Evolutionary conservation across 2,329 filamentous ascomycete species (phyloP).

Genomic region (Colletotrichum lentis): DNA sequence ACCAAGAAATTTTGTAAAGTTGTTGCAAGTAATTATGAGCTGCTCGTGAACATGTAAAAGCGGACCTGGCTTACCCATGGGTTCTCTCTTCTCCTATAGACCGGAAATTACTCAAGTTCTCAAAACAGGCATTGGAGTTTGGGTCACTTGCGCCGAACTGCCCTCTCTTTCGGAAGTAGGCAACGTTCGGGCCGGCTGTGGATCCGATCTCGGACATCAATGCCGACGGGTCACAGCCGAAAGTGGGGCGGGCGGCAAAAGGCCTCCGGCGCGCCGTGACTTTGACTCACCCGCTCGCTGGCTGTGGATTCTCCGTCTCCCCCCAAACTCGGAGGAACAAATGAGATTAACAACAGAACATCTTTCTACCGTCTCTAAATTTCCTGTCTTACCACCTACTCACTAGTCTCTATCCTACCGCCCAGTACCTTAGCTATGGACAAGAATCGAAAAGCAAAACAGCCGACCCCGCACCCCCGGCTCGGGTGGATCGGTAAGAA

Average conservation of each 20-base stretch:
- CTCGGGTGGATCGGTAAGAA: conserved; percentile 34
- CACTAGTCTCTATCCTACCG: neutral
- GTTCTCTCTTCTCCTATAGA: no score
- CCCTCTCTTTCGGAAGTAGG: neutral
- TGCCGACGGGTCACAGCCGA: conserved; percentile 3
- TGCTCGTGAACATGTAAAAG: no score
- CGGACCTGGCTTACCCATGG: no score
- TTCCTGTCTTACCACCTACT: neutral
- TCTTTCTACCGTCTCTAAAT: no score
- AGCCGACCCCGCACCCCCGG: conserved; percentile 6
- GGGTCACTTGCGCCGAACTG: no score
- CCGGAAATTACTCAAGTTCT: no score
- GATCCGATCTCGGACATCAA: conserved; percentile 10
- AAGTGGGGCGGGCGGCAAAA: neutral
- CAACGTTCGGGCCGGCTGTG: neutral
- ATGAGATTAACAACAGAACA: no score
- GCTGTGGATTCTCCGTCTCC: neutral
- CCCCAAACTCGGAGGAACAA: no score
- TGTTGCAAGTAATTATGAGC: no score
- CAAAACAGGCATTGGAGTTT: no score
- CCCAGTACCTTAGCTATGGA: neutral
- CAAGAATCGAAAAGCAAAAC: neutral
- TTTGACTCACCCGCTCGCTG: conserved; percentile 7
- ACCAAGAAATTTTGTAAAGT: no score
- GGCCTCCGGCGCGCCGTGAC: neutral